Conservation (phyloP, 352 stramenopile genomes). For the Globisporangium cystogenes region DNA sequence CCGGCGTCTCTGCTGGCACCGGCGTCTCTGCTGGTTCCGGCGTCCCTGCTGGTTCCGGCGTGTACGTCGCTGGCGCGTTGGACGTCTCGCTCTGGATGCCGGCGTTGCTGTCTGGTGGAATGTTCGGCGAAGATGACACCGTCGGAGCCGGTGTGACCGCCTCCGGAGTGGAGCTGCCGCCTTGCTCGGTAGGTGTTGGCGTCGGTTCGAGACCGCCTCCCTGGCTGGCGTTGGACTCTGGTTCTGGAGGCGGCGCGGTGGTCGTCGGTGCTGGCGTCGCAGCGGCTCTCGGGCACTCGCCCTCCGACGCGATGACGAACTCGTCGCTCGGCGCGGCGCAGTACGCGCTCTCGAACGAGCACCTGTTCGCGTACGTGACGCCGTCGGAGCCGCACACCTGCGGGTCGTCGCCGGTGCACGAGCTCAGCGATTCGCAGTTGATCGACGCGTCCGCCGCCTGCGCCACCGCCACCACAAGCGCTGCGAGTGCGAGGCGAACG, state of each 20-base stretch:
- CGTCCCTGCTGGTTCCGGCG: neutral
- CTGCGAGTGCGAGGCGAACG: conserved; percentile 3
- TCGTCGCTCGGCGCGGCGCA: conserved; percentile 20
- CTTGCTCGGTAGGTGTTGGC: too few relatives aligned
- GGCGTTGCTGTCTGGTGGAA: neutral
- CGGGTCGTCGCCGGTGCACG: conserved; percentile 19
- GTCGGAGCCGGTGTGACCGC: neutral
- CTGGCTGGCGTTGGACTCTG: neutral
- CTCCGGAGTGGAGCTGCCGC: neutral
- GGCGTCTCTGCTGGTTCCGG: neutral
- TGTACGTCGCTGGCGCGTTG: too few relatives aligned
- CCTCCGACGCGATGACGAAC: conserved; percentile 18
- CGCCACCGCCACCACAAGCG: neutral
- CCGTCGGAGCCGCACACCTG: conserved; percentile 54
- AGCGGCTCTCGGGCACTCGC: conserved; percentile 12
- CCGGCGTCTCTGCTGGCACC: neutral
- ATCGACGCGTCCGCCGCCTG: neutral
- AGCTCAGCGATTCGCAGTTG: conserved; percentile 6
- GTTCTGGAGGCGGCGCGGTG: neutral
- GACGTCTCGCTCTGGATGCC: too few relatives aligned
- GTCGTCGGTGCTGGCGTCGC: conserved; percentile 4
- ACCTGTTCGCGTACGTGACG: conserved; percentile 48
- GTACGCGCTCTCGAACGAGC: conserved; percentile 32
- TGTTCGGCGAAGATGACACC: neutral
- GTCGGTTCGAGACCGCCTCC: too few relatives aligned